phyloP scores from a whole-genome alignment of 2,329 filamentous ascomycete genomes.

The Onygena corvina region DNA sequence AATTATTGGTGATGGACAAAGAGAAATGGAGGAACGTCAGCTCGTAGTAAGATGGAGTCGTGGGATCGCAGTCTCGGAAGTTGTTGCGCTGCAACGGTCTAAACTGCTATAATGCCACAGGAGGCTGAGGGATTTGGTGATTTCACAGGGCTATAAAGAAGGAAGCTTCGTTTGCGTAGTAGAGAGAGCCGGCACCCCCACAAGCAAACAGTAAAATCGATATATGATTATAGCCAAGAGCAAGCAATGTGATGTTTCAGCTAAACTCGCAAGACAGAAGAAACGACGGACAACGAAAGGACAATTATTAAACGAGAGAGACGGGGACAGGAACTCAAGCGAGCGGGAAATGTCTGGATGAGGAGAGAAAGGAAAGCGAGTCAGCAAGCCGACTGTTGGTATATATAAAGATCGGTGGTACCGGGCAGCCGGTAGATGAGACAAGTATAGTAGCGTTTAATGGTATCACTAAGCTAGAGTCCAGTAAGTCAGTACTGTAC shows the following conservation, averaged over 20 bases:
- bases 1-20: background rate
- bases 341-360: background rate
- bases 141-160: background rate
- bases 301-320: background rate
- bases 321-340: background rate
- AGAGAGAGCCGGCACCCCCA: slow-evolving; percentile 7
- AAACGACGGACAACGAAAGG: background rate
- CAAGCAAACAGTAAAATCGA: slow-evolving; percentile 4
- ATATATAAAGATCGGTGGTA: slow-evolving; percentile 2
- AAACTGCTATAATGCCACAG: background rate
- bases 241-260: background rate
- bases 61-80: background rate
- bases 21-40: background rate
- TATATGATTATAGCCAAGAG: background rate
- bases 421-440: background rate
- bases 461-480: background rate
- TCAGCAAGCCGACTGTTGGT: background rate
- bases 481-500: background rate
- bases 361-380: background rate
- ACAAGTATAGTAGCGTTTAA: background rate
- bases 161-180: slow-evolving; percentile 10
- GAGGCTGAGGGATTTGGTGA: background rate
- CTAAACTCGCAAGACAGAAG: background rate
- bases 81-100: slow-evolving; percentile 6
- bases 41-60: background rate